These are phyloP conservation scores for Haplosporangium gracile DNA, from an alignment of 192 early-diverging fungal genomes.

Conservation along the genomic window DNA sequence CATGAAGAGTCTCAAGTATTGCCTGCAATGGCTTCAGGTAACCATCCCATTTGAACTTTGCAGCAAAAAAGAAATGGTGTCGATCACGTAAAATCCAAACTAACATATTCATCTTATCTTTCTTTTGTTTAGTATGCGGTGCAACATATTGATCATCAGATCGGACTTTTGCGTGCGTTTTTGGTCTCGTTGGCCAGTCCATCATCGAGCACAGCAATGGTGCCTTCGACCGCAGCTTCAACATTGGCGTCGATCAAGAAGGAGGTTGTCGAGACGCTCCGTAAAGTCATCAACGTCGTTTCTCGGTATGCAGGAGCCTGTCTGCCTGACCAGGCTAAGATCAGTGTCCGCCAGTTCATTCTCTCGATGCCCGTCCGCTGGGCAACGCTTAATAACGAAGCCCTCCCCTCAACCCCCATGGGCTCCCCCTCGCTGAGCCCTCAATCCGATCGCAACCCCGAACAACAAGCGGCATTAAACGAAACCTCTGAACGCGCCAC, in stretches of 20 bases:
- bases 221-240: conserved; percentile 52
- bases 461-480: conserved; percentile 35
- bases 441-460: conserved; percentile 34
- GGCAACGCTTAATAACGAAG: conserved; percentile 67
- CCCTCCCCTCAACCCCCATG: conserved; percentile 55
- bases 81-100: neutral
- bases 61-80: neutral
- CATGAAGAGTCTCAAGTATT: conserved; percentile 89
- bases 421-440: conserved; percentile 58
- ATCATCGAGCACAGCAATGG: conserved; percentile 32
- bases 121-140: conserved; percentile 74
- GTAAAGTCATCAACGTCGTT: conserved; percentile 89
- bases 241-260: conserved; percentile 72
- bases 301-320: conserved; percentile 87
- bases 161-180: conserved; percentile 69
- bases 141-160: conserved; percentile 78
- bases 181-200: conserved; percentile 63
- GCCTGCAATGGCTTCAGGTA: conserved; percentile 87
- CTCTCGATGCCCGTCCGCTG: conserved; percentile 85
- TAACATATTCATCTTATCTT: neutral
- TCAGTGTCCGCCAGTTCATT: conserved; percentile 87
- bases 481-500: conserved; percentile 69
- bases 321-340: conserved; percentile 86
- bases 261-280: conserved; percentile 86
- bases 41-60: neutral